Evolutionary conservation across 805 yeast genomes (phyloP).

Genomic region (Candida morakotiae): DNA sequence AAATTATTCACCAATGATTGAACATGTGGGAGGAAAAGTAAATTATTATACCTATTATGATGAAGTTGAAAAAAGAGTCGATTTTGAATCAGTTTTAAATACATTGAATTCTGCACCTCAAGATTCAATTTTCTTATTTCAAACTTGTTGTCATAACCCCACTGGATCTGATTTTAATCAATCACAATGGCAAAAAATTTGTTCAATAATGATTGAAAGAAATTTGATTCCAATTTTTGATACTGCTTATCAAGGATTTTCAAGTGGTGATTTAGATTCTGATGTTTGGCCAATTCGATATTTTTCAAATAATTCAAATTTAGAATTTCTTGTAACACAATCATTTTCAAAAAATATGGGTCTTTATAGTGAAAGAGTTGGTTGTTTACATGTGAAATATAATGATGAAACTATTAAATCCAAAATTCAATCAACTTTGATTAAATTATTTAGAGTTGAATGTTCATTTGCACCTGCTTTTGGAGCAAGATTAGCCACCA

Average conservation of each 20-base stretch:
- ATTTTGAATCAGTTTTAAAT: constrained; percentile 20
- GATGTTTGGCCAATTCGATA: constrained; percentile 40
- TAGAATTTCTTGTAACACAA: constrained; percentile 43
- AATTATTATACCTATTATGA: constrained; percentile 29
- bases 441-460: constrained; percentile 33
- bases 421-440: constrained; percentile 21
- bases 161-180: constrained; percentile 37
- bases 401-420: constrained; percentile 14
- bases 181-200: constrained; percentile 34
- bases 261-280: constrained; percentile 57
- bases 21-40: constrained; percentile 24
- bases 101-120: constrained; percentile 30
- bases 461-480: constrained; percentile 45
- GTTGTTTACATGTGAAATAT: constrained; percentile 30
- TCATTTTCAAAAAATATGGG: constrained; percentile 42
- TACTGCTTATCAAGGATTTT: constrained; percentile 41
- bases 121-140: constrained; percentile 32
- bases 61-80: constrained; percentile 22
- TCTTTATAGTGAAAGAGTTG: constrained; percentile 37
- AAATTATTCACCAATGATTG: constrained; percentile 34
- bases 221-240: constrained; percentile 31
- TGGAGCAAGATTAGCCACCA: constrained; percentile 40
- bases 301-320: constrained; percentile 21
- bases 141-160: constrained; percentile 44
- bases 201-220: constrained; percentile 19